These are phyloP conservation scores for Solanum chaucha DNA, from an alignment of 257 asterid species.

Conservation along the genomic window DNA sequence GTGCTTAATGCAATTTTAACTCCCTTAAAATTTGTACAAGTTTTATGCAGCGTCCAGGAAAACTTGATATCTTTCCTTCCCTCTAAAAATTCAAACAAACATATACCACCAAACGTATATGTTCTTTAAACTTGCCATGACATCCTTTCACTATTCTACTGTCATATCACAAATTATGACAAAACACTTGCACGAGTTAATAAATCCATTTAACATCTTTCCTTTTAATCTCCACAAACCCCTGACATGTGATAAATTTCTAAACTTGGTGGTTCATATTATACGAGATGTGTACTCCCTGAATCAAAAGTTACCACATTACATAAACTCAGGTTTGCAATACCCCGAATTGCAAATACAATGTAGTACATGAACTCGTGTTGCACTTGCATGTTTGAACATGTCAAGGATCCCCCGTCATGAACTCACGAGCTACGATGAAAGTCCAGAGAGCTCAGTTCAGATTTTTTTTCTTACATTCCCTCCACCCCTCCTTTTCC, in stretches of 20 bases:
- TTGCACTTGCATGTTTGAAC: neutral
- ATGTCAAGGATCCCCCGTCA: neutral
- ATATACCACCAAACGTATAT: neutral
- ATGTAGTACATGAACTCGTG: neutral
- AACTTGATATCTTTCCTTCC: neutral
- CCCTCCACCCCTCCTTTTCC: neutral
- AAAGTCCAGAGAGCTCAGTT: neutral
- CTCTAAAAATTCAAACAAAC: neutral
- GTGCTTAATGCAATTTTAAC: neutral
- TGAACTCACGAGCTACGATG: neutral
- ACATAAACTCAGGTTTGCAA: neutral
- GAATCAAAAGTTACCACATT: neutral
- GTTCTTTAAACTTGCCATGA: neutral
- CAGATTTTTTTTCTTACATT: neutral
- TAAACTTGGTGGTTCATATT: neutral
- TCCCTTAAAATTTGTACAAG: neutral
- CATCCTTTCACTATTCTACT: neutral
- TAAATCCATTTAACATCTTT: neutral
- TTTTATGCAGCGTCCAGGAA: neutral
- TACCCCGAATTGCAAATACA: neutral
- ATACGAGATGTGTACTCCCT: neutral
- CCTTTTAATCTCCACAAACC: neutral
- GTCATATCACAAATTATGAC: neutral
- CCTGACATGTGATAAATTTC: neutral
- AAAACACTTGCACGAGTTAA: neutral